Evolutionary conservation across 768 basidiomycete genomes (phyloP), one percentile per base, ranked within the genome.

Genomic region (Leucocoprinus sp.): DNA sequence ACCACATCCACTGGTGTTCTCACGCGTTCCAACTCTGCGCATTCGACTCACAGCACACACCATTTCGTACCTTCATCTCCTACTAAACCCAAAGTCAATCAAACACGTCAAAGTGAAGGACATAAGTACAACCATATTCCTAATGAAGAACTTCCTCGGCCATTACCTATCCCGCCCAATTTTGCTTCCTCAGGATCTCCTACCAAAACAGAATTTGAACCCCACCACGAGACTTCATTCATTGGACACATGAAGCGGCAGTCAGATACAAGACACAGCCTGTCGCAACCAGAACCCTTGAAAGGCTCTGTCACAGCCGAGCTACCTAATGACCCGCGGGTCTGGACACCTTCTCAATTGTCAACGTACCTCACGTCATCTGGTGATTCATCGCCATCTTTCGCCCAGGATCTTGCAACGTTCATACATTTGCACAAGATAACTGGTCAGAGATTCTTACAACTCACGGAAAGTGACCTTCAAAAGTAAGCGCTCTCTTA

Each of bases 1-100:
- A 88, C 88, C 0, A 88, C 86, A 0, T 80, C 83, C 1, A 81
- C 83, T 0, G 87, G 69, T 0, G 51, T 86, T 17, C 69, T 89
- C 40, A 76, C 84, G 5, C 75, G 84, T 24, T 82, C 82, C 11
- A 48, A 36, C 23, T 48, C 46, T 14, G 21, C 46, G 6, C 40
- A 19, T 17, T 80, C 72, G 51, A 74, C 77, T 0, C 66, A 69
- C 11, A 74, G 67, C 43, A 67, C 57, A 45, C 54, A 54, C 35
- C 43, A 53, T 26, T 66, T 57, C 45, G 46, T 50, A 3, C 42
- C 45, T 15, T 22, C 54, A 1, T 50, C 51, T 34, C 58, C 62
- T 12, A 60, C 56, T 28, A 57, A 58, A 45, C 35, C 49, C 43
- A 23, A 52, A 19, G 37, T 50, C 40, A 38, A 15, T 24, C 37